Conservation (phyloP, 2,329 filamentous ascomycete genomes). For the Aspergillus vadensis region DNA sequence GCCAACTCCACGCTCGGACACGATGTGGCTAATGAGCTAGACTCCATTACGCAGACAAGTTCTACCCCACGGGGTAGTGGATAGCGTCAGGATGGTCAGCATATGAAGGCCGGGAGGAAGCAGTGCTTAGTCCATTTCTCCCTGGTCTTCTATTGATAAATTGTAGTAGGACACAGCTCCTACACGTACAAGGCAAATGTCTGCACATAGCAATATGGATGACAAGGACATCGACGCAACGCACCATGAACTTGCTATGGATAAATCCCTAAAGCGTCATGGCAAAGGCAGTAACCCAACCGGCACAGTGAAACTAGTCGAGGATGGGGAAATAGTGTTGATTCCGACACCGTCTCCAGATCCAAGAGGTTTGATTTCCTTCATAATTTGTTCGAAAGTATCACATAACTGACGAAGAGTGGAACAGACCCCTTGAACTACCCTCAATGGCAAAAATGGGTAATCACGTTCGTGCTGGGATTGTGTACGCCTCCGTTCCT, state of each 20-base stretch:
- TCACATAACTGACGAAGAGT: not conserved
- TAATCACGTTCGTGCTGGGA: constrained; percentile 1
- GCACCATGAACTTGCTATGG: not conserved
- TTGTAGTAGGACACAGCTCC: too few relatives aligned
- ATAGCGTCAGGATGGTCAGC: not conserved
- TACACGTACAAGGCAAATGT: too few relatives aligned
- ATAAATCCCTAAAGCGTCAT: not conserved
- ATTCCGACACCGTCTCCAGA: constrained; percentile 14
- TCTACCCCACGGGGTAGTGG: not conserved
- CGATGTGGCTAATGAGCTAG: not conserved
- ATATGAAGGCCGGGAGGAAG: not conserved
- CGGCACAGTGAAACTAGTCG: constrained; percentile 11
- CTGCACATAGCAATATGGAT: not conserved
- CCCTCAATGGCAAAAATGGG: constrained; percentile 16
- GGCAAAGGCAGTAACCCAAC: not conserved
- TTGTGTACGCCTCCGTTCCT: not conserved
- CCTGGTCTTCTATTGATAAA: too few relatives aligned
- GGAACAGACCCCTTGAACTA: constrained; percentile 13
- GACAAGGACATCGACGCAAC: constrained; percentile 3
- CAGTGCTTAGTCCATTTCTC: too few relatives aligned
- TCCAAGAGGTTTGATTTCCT: constrained; percentile 8
- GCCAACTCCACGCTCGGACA: not conserved
- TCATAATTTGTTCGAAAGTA: not conserved
- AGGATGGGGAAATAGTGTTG: constrained; percentile 9
- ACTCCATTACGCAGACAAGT: not conserved